These are phyloP conservation scores for Wickerhamomyces tratensis DNA, from an alignment of 805 yeast species.

Conservation along the genomic window DNA sequence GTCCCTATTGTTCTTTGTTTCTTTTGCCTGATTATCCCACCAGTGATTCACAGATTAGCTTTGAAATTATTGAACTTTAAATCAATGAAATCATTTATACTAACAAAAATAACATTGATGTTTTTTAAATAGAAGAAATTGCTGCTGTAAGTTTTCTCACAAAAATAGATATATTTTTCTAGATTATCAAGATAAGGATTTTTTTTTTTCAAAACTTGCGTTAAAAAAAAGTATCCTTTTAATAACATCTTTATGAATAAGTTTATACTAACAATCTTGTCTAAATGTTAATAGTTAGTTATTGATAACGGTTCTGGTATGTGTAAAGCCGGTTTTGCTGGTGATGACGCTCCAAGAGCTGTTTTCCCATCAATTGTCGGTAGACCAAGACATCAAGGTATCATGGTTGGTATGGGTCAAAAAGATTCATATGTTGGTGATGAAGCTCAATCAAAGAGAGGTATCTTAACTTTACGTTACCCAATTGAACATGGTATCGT, in stretches of 20 bases:
- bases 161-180: too few species aligned
- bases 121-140: constrained; percentile 10
- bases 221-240: background rate
- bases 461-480: constrained; percentile 96
- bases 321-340: constrained; percentile 99
- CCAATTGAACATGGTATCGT: constrained; percentile 99
- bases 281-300: constrained; percentile 33
- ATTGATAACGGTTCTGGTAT: constrained; percentile 99
- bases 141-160: constrained; percentile 6
- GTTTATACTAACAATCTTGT: background rate
- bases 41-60: too few species aligned
- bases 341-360: constrained; percentile 99
- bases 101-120: constrained; percentile 11
- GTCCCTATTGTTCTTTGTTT: too few species aligned
- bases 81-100: too few species aligned
- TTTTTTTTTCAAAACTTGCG: background rate
- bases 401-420: constrained; percentile 99
- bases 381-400: constrained; percentile 99
- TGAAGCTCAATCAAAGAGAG: constrained; percentile 99
- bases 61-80: too few species aligned
- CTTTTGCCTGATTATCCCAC: background rate
- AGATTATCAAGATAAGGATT: background rate
- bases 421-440: constrained; percentile 99
- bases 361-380: constrained; percentile 99
- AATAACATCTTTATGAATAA: background rate